These are phyloP conservation scores for Saccharomyces hybrid DNA, from an alignment of 1,139 yeast genomes.

Conservation along the genomic window DNA sequence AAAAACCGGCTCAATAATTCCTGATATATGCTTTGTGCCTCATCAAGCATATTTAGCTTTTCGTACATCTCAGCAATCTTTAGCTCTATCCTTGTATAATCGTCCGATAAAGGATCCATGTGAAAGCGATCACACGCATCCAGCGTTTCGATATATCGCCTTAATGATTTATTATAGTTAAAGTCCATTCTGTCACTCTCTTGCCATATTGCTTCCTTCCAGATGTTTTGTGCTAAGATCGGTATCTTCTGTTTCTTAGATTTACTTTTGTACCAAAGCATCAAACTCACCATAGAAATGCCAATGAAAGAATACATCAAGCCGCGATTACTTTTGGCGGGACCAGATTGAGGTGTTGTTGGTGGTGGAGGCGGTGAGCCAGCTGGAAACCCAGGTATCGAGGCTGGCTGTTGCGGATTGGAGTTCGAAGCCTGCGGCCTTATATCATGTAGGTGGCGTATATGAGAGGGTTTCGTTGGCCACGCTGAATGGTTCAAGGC, in stretches of 20 bases:
- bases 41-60: slow-evolving; percentile 48
- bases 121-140: slow-evolving; percentile 38
- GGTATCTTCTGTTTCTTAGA: not conserved
- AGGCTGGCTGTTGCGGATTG: not conserved
- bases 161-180: slow-evolving; percentile 55
- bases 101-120: slow-evolving; percentile 53
- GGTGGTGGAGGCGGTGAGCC: not conserved
- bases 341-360: not conserved
- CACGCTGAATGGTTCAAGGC: not conserved
- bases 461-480: not conserved
- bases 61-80: slow-evolving; percentile 85
- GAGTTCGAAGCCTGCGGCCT: not conserved
- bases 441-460: not conserved
- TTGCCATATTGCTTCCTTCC: slow-evolving; percentile 57
- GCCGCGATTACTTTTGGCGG: not conserved
- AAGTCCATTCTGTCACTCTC: slow-evolving; percentile 64
- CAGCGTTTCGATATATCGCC: slow-evolving; percentile 52
- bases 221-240: not conserved
- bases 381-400: not conserved
- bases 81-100: slow-evolving; percentile 78
- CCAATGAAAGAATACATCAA: not conserved
- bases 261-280: not conserved
- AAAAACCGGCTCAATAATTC: slow-evolving; percentile 60
- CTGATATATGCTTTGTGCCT: slow-evolving; percentile 57
- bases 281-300: not conserved